Evolutionary conservation across 306 rosid genomes (phyloP), one percentile per base, ranked within the genome.

Genomic region (Vigna mungo): DNA sequence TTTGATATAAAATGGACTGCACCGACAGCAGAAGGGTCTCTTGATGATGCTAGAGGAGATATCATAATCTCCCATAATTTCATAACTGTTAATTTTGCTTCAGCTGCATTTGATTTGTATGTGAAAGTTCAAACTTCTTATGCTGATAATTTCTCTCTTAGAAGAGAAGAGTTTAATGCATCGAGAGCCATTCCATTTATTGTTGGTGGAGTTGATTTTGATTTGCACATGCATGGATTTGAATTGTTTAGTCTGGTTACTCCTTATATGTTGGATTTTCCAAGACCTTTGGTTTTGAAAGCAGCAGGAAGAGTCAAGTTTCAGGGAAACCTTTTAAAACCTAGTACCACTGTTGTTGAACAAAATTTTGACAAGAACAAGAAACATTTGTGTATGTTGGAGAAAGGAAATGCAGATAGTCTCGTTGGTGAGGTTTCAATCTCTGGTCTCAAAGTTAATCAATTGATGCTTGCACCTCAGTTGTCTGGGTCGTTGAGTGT

Each of bases 1-100:
- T 87, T 88, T 84, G 96, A 95, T 84, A 82, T 95, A 76, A 89
- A 88, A 80, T 95, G 98, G 98, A 89, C 81, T 64, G 98, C 97
- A 55, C 89, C 91, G 66, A 82, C 80, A 68, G 96, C 96, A 7
- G 97, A 90, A 83, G 97, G 97, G 66, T 88, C 98, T 54, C 89
- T 95, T 15, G 83, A 85, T 32, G 93, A 90, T 86, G 96, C 96
- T 81, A 92, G 97, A 72, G 98, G 98, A 89, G 93, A 92, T 79
- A 87, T 95, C 84, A 78, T 90, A 78, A 86, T 95, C 69, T 88
- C 96, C 8, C 92, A 90, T 16, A 91, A 95, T 79, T 88, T 80
- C 60, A 56, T 92, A 43, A 77, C 65, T 46, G 81, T 92, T 77
- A 84, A 73, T 85, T 95, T 96, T 76, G 85, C 98, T 74, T 92